phyloP scores from a whole-genome alignment of 1,139 yeast species.

The Nakaseomyces kungkrabaensis region DNA sequence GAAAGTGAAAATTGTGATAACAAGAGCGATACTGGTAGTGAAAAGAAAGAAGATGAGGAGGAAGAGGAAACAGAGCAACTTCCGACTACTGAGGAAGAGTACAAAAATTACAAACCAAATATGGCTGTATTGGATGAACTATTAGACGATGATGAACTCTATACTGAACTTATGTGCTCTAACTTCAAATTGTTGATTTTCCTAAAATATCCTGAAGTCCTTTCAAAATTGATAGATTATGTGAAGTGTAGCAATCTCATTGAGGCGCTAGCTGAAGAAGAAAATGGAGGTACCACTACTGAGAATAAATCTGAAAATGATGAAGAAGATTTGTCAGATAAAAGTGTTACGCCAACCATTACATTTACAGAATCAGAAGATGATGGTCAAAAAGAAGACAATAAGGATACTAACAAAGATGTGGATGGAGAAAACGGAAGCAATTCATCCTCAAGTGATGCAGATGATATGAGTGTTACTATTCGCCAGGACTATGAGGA shows the following conservation, averaged over 20 bases:
- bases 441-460: conserved; percentile 25
- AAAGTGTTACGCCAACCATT: neutral
- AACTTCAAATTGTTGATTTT: conserved; percentile 76
- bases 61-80: conserved; percentile 19
- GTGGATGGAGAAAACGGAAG: conserved; percentile 21
- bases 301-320: conserved; percentile 19
- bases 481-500: conserved; percentile 36
- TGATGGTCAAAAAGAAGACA: conserved; percentile 5
- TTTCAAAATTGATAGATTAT: conserved; percentile 56
- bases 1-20: conserved; percentile 10
- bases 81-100: conserved; percentile 27
- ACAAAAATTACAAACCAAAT: conserved; percentile 30
- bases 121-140: conserved; percentile 48
- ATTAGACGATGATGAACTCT: conserved; percentile 75
- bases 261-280: conserved; percentile 27
- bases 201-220: conserved; percentile 61
- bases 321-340: conserved; percentile 31
- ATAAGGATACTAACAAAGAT: conserved; percentile 16
- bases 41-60: conserved; percentile 13
- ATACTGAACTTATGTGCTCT: conserved; percentile 76
- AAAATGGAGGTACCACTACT: conserved; percentile 16
- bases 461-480: conserved; percentile 26
- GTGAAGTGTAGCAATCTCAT: conserved; percentile 34
- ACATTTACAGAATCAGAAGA: conserved; percentile 7
- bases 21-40: conserved; percentile 3